Conservation (phyloP, 495 filamentous ascomycete genomes). For the Podospora pseudoanserina region DNA sequence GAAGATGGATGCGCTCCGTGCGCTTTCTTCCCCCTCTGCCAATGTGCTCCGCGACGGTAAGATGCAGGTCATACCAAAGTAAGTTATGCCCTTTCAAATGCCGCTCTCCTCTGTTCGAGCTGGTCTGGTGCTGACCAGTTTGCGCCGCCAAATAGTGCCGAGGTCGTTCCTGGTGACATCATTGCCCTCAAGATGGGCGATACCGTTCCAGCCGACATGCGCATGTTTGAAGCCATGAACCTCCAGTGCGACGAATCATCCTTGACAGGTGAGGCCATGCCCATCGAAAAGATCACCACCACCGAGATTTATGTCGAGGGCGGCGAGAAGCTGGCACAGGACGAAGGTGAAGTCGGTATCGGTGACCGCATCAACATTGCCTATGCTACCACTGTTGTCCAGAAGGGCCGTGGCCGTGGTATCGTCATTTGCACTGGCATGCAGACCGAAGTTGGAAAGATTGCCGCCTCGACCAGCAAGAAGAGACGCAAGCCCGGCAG, state of each 20-base stretch:
- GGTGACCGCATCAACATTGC: slow-evolving; percentile 68
- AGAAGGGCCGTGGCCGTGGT: slow-evolving; percentile 63
- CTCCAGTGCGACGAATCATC: slow-evolving; percentile 42
- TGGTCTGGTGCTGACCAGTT: slow-evolving; percentile 3
- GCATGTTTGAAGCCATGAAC: slow-evolving; percentile 76
- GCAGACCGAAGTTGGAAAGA: slow-evolving; percentile 81
- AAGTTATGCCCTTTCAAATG: slow-evolving; percentile 16
- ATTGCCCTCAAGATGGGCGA: slow-evolving; percentile 78
- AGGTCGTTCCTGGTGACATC: slow-evolving; percentile 81
- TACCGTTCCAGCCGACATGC: slow-evolving; percentile 73
- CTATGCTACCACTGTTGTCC: slow-evolving; percentile 64
- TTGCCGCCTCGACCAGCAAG: slow-evolving; percentile 62
- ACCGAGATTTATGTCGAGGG: slow-evolving; percentile 34
- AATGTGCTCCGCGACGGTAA: slow-evolving; percentile 70
- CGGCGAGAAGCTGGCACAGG: slow-evolving; percentile 28
- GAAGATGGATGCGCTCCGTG: slow-evolving; percentile 76
- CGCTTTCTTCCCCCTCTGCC: slow-evolving; percentile 75
- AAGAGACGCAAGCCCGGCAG: slow-evolving; percentile 58
- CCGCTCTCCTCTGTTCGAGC: not conserved
- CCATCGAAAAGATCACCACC: slow-evolving; percentile 34
- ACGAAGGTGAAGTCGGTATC: slow-evolving; percentile 53
- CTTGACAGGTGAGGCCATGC: slow-evolving; percentile 67
- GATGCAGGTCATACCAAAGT: slow-evolving; percentile 59
- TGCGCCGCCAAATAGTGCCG: slow-evolving; percentile 46
- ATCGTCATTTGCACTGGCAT: slow-evolving; percentile 71